Conservation (phyloP, 2,329 filamentous ascomycete species). For the Fonsecaea pedrosoi region DNA sequence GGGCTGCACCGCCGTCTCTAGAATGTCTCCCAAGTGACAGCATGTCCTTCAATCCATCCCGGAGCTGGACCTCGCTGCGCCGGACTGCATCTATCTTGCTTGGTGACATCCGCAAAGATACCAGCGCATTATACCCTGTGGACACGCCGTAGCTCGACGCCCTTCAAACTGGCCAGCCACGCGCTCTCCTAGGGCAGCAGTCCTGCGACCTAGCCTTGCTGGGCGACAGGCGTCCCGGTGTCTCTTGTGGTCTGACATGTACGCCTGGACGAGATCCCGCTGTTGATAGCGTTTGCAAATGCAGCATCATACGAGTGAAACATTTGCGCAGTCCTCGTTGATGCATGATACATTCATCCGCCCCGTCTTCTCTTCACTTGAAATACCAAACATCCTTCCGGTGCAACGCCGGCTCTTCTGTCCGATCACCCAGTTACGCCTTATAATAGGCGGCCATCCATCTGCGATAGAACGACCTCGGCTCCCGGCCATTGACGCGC, state of each 20-base stretch:
- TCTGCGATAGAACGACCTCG: too few relatives aligned
- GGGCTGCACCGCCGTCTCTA: neutral
- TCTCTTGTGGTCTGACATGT: neutral
- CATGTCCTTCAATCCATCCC: neutral
- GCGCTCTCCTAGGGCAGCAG: neutral
- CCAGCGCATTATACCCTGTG: neutral
- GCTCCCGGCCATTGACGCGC: too few relatives aligned
- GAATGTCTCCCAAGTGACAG: neutral
- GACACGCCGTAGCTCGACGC: neutral
- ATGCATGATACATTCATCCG: too few relatives aligned
- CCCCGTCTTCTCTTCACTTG: too few relatives aligned
- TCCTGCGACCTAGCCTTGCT: neutral
- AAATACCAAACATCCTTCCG: too few relatives aligned
- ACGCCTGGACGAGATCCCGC: conserved; percentile 1
- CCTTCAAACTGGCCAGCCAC: neutral
- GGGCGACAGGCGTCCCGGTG: neutral
- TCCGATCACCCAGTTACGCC: too few relatives aligned
- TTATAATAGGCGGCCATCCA: too few relatives aligned
- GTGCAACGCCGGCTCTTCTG: too few relatives aligned
- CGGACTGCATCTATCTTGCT: neutral
- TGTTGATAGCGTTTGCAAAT: too few relatives aligned
- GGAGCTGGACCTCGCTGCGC: neutral
- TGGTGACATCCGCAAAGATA: neutral
- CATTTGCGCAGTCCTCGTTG: too few relatives aligned
- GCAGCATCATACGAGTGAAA: too few relatives aligned